Evolutionary conservation across 192 early-diverging fungal species (phyloP).

Genomic region (Phycomyces nitens): DNA sequence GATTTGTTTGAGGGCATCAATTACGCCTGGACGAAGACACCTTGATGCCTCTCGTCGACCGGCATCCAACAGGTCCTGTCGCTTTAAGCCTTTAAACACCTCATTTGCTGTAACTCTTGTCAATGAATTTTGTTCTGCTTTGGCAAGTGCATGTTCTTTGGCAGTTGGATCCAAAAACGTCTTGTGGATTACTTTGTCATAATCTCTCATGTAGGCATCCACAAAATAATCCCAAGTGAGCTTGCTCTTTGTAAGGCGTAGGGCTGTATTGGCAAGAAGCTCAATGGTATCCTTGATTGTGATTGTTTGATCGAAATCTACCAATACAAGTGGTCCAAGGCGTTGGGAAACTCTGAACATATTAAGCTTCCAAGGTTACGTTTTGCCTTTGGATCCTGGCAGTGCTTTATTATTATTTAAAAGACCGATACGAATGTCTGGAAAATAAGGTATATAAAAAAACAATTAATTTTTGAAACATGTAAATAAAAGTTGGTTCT

Average conservation of each 20-base stretch:
- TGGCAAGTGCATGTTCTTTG: constrained; percentile 1
- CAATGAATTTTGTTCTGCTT: neutral
- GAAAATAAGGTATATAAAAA: too few species aligned
- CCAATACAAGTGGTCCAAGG: neutral
- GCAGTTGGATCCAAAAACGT: neutral
- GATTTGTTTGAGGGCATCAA: neutral
- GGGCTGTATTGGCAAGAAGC: constrained; percentile 1
- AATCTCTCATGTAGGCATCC: constrained; percentile 9
- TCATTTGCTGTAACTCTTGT: constrained; percentile 1
- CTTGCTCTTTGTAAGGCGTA: neutral
- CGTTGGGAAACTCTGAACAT: too few species aligned
- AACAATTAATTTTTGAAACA: too few species aligned
- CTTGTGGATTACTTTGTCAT: neutral
- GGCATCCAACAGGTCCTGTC: neutral
- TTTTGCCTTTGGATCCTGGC: too few species aligned
- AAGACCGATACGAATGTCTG: too few species aligned
- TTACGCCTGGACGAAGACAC: neutral
- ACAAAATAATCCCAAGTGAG: constrained; percentile 9
- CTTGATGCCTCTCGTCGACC: neutral
- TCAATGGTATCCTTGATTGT: constrained; percentile 9
- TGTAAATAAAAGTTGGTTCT: too few species aligned
- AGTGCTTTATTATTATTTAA: too few species aligned
- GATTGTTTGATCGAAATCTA: constrained; percentile 20
- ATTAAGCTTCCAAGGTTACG: too few species aligned
- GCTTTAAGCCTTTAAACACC: constrained; percentile 6